phyloP scores from a whole-genome alignment of 192 early-diverging fungal genomes.

The Gigaspora rosea region DNA sequence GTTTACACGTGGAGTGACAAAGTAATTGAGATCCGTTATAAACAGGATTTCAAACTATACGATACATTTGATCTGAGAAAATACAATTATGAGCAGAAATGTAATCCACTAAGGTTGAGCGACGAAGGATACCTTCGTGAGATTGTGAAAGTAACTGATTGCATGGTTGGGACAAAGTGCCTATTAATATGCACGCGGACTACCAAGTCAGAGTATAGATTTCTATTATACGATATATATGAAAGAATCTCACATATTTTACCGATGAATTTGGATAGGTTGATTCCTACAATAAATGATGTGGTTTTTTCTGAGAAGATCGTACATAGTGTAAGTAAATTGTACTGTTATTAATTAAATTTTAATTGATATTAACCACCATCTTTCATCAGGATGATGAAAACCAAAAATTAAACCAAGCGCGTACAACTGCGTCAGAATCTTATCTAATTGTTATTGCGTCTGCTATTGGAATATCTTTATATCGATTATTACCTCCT shows the following conservation, averaged over 20 bases:
- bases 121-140: neutral
- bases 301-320: neutral
- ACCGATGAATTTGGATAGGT: neutral
- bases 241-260: neutral
- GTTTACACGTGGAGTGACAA: neutral
- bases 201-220: neutral
- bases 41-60: neutral
- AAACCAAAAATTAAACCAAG: neutral
- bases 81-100: neutral
- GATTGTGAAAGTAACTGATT: neutral
- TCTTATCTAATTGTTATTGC: neutral
- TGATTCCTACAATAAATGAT: neutral
- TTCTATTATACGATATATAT: neutral
- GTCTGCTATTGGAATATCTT: neutral
- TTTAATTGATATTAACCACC: neutral
- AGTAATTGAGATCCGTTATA: neutral
- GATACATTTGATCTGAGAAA: neutral
- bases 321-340: neutral
- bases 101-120: too few relatives aligned
- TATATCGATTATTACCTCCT: neutral
- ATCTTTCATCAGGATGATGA: neutral
- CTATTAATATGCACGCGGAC: neutral
- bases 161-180: neutral
- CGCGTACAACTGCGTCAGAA: neutral
- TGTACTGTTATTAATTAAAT: neutral